Conservation (phyloP, 1,284 basidiomycete genomes). For the Mycosarcoma maydis region DNA sequence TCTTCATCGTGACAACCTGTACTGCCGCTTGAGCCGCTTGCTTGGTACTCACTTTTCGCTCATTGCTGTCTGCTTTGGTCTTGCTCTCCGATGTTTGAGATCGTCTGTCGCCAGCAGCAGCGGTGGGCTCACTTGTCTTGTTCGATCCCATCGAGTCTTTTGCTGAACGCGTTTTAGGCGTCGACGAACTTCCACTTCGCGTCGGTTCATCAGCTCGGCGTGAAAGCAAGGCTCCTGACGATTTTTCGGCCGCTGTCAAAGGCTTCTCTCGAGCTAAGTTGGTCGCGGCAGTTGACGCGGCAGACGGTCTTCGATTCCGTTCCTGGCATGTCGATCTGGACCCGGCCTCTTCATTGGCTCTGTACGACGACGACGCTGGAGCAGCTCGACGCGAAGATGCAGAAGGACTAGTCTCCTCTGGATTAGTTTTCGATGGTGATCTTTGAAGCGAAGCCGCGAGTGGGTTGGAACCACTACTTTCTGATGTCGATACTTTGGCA, state of each 20-base stretch:
- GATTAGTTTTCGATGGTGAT: not conserved
- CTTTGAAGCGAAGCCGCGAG: not conserved
- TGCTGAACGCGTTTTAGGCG: not conserved
- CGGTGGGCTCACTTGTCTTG: not conserved
- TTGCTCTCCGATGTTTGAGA: not conserved
- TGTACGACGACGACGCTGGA: no score
- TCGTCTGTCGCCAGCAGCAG: not conserved
- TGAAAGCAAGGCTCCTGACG: not conserved
- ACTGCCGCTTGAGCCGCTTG: conserved; percentile 5
- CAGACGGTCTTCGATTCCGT: not conserved
- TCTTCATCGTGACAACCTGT: conserved; percentile 30
- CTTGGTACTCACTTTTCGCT: not conserved
- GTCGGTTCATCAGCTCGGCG: not conserved
- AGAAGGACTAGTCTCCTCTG: not conserved
- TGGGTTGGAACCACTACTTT: not conserved
- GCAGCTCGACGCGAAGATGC: not conserved
- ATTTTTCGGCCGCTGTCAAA: not conserved
- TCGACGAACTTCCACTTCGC: not conserved
- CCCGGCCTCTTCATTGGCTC: not conserved
- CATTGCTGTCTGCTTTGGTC: not conserved
- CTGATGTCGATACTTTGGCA: not conserved
- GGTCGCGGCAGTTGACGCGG: not conserved
- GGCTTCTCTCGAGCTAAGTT: not conserved
- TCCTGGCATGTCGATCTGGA: not conserved
- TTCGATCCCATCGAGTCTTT: not conserved